Percentiles rank a stretch among this genome's conserved stretches.
Conservation (phyloP, 202 grass and related monocot species). For the Alloteropsis angusta region DNA sequence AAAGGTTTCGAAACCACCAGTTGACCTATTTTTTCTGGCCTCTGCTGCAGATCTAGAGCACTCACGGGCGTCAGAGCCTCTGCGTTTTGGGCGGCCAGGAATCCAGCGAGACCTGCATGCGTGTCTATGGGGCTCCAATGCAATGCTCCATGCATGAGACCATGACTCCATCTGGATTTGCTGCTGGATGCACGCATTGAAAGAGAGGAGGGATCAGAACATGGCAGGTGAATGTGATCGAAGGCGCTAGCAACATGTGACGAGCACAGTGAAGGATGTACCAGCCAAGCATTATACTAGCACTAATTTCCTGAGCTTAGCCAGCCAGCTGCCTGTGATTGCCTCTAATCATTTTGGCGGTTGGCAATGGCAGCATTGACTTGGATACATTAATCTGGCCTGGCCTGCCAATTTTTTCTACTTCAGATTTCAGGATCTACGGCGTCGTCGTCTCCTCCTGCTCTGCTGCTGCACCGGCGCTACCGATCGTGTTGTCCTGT, state of each 20-base stretch:
- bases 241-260: conserved; percentile 10
- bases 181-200: not conserved
- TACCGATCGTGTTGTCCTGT: not conserved
- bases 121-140: not conserved
- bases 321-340: conserved; percentile 12
- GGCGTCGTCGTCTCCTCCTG: conserved; percentile 10
- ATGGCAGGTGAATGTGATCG: conserved; percentile 1
- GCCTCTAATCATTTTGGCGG: conserved; percentile 40
- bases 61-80: conserved; percentile 18
- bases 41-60: conserved; percentile 15
- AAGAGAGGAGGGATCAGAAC: not conserved
- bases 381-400: not conserved
- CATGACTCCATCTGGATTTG: not conserved
- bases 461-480: not conserved
- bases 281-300: not conserved
- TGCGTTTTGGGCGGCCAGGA: conserved; percentile 29
- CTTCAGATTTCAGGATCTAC: conserved; percentile 28
- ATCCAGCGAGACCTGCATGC: conserved; percentile 24
- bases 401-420: not conserved
- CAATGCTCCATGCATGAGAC: no score
- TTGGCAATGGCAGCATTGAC: conserved; percentile 42
- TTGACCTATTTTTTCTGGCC: not conserved
- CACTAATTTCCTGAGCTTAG: not conserved
- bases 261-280: conserved; percentile 7
- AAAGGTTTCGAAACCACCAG: not conserved